Percentiles rank a stretch among this genome's conserved stretches.
Evolutionary conservation across 805 yeast genomes (phyloP).

Genomic region (Pichia occidentalis): DNA sequence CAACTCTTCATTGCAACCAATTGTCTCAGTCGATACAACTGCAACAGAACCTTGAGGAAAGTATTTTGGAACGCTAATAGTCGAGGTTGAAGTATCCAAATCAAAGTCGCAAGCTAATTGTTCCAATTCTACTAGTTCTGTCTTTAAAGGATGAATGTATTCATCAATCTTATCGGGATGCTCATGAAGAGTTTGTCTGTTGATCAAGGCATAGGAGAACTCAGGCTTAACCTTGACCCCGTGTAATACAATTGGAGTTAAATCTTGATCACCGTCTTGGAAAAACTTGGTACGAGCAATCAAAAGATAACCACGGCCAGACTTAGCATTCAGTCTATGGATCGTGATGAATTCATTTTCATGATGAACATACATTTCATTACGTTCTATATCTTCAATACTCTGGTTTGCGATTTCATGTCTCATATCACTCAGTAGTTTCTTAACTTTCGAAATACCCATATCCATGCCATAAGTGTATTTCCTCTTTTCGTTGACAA

Average conservation of each 20-base stretch:
- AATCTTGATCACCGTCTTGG: slow-evolving; percentile 40
- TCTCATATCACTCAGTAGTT: slow-evolving; percentile 51
- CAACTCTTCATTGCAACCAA: slow-evolving; percentile 56
- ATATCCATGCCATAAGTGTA: slow-evolving; percentile 63
- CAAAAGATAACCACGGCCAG: slow-evolving; percentile 84
- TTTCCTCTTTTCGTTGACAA: slow-evolving; percentile 66
- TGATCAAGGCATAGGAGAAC: slow-evolving; percentile 50
- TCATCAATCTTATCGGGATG: slow-evolving; percentile 2
- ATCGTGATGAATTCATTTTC: slow-evolving; percentile 89
- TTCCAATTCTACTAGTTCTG: slow-evolving; percentile 46
- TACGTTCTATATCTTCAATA: slow-evolving; percentile 47
- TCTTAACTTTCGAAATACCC: slow-evolving; percentile 78
- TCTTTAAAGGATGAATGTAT: slow-evolving; percentile 57
- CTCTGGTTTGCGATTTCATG: slow-evolving; percentile 47
- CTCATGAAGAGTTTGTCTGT: slow-evolving; percentile 32
- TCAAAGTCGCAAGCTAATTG: slow-evolving; percentile 43
- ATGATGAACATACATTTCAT: slow-evolving; percentile 91
- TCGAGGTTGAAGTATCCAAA: slow-evolving; percentile 38
- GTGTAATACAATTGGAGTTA: slow-evolving; percentile 51
- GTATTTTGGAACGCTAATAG: slow-evolving; percentile 48
- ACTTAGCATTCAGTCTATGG: slow-evolving; percentile 74
- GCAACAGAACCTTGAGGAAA: slow-evolving; percentile 93
- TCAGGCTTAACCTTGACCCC: slow-evolving; percentile 55
- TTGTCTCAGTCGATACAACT: slow-evolving; percentile 64
- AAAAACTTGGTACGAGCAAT: slow-evolving; percentile 80